These are phyloP conservation scores for Ustilago sp. DNA, from an alignment of 1,284 basidiomycete genomes.

Conservation along the genomic window DNA sequence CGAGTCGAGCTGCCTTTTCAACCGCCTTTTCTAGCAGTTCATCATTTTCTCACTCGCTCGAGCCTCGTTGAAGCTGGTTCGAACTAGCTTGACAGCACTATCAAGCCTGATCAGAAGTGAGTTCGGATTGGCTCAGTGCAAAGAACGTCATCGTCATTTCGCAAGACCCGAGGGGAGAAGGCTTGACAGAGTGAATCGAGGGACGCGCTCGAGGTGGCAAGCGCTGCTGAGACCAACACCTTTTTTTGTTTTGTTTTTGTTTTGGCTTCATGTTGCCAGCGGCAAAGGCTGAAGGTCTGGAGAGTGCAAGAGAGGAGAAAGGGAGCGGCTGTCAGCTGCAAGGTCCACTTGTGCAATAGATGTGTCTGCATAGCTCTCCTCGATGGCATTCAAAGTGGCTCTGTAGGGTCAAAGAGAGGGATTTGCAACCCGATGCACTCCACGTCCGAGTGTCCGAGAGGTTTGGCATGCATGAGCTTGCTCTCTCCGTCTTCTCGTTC, in stretches of 20 bases:
- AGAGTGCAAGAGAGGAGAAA: not conserved
- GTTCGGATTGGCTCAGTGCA: no score
- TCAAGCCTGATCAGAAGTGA: no score
- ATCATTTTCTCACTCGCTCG: not conserved
- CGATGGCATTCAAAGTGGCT: not conserved
- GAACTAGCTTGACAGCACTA: no score
- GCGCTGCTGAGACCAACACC: slow-evolving; percentile 19
- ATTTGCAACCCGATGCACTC: slow-evolving; percentile 35
- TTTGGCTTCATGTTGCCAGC: no score
- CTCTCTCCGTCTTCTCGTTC: not conserved
- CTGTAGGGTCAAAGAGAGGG: not conserved
- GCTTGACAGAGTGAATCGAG: not conserved
- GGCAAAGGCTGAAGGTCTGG: not conserved
- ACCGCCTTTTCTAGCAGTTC: not conserved
- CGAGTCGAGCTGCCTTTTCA: not conserved
- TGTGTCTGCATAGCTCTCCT: not conserved
- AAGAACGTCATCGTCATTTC: no score
- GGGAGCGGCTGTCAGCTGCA: slow-evolving; percentile 10
- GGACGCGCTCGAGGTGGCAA: not conserved
- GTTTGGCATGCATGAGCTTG: slow-evolving; percentile 36
- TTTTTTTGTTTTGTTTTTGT: not conserved
- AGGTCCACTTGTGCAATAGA: not conserved
- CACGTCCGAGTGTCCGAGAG: slow-evolving; percentile 49
- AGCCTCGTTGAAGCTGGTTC: no score
- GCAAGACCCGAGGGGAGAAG: no score